These are phyloP conservation scores for Comarum palustre DNA, from an alignment of 306 rosid species.

Conservation along the genomic window DNA sequence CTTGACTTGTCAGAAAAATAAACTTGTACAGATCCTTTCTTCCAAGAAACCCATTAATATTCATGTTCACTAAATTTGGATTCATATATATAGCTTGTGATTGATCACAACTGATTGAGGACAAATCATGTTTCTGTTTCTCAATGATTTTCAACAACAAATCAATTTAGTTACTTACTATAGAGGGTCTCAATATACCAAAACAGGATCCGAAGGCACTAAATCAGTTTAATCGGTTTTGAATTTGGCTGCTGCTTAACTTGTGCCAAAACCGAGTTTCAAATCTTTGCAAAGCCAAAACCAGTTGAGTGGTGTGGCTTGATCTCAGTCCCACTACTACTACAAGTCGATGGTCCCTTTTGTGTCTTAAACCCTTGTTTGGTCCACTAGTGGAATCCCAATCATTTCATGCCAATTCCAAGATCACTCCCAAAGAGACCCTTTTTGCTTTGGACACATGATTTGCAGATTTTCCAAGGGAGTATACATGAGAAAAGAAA, in stretches of 20 bases:
- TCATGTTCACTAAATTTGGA: neutral
- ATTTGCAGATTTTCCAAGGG: neutral
- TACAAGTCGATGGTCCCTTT: conserved; percentile 30
- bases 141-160: neutral
- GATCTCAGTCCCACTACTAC: neutral
- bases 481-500: neutral
- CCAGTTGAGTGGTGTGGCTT: neutral
- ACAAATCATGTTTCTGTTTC: neutral
- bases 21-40: neutral
- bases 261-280: neutral
- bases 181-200: neutral
- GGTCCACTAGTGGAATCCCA: conserved; percentile 19
- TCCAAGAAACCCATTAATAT: conserved; percentile 8
- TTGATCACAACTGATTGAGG: neutral
- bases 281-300: neutral
- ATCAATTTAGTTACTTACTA: neutral
- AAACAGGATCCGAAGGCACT: neutral
- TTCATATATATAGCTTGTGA: neutral
- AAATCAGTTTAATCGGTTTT: conserved; percentile 7
- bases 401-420: conserved; percentile 13
- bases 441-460: neutral
- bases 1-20: neutral
- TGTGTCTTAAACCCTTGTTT: conserved; percentile 9
- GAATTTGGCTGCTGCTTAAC: conserved; percentile 7
- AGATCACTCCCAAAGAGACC: neutral